Conservation (phyloP, 2,329 filamentous ascomycete genomes). For the Phoma sp. region DNA sequence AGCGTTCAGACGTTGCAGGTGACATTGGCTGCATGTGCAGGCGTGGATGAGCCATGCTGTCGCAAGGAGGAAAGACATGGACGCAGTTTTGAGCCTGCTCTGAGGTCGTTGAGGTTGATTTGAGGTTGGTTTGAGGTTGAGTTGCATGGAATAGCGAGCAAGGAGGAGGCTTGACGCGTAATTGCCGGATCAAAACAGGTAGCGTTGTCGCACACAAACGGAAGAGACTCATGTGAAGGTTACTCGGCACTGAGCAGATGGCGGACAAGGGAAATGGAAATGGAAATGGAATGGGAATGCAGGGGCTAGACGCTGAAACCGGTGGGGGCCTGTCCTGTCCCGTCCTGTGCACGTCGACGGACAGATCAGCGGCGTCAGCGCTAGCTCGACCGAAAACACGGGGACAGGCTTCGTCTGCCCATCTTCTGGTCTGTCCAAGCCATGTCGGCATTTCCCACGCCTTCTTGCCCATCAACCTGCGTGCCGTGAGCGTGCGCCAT, state of each 20-base stretch:
- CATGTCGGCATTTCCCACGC: slow-evolving; percentile 5
- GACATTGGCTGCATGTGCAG: too few species aligned
- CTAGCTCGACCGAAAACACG: slow-evolving; percentile 9
- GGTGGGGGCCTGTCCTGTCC: neutral
- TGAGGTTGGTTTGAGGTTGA: too few species aligned
- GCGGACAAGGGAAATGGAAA: too few species aligned
- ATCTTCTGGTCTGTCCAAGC: neutral
- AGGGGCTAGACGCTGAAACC: slow-evolving; percentile 6
- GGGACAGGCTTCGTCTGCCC: slow-evolving; percentile 8
- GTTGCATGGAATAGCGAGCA: neutral
- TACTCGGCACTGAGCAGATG: neutral
- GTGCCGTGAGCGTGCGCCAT: slow-evolving; percentile 10
- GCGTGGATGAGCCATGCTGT: too few species aligned
- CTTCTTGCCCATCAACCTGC: slow-evolving; percentile 1
- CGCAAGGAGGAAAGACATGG: too few species aligned
- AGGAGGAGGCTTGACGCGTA: neutral
- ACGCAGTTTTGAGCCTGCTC: too few species aligned
- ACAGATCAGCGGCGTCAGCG: neutral
- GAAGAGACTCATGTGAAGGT: neutral
- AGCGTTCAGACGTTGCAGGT: too few species aligned
- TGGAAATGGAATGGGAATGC: slow-evolving; percentile 2
- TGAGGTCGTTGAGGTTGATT: too few species aligned
- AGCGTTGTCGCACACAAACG: too few species aligned
- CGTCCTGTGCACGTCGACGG: neutral
- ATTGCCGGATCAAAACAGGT: too few species aligned